Percentiles rank a stretch among this genome's conserved stretches.
Conservation (phyloP, 495 filamentous ascomycete genomes). For the Usnea hakonensis region DNA sequence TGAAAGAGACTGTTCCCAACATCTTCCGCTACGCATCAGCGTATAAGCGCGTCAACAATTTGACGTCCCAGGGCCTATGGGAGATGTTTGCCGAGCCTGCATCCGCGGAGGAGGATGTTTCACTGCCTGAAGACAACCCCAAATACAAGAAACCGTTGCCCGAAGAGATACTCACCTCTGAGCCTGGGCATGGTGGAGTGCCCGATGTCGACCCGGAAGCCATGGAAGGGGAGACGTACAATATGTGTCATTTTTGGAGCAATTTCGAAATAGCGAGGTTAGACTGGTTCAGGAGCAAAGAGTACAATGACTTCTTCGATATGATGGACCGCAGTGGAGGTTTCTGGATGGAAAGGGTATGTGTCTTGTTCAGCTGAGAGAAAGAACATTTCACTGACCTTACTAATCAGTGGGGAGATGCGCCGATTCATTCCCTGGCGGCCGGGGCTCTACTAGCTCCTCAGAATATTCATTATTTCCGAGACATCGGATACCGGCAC, state of each 20-base stretch:
- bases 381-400: conserved; percentile 25
- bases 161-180: conserved; percentile 71
- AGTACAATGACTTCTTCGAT: conserved; percentile 96
- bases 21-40: conserved; percentile 99
- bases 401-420: conserved; percentile 83
- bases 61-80: conserved; percentile 90
- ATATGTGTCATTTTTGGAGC: conserved; percentile 99
- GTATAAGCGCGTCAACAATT: conserved; percentile 87
- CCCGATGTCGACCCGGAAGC: conserved; percentile 82
- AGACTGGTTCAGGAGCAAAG: conserved; percentile 91
- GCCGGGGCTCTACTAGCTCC: conserved; percentile 80
- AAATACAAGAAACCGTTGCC: conserved; percentile 68
- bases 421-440: conserved; percentile 95
- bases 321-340: conserved; percentile 98
- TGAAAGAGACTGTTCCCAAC: conserved; percentile 96
- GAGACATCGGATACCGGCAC: conserved; percentile 96
- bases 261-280: conserved; percentile 98
- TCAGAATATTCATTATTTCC: conserved; percentile 94
- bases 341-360: conserved; percentile 97
- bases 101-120: conserved; percentile 43
- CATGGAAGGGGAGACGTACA: conserved; percentile 97
- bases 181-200: conserved; percentile 62
- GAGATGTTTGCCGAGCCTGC: conserved; percentile 92
- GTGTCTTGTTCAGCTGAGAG: conserved; percentile 24
- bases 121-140: conserved; percentile 50